Conservation (phyloP, 2,329 filamentous ascomycete species). For the Cephalotrichum gorgonifer region DNA sequence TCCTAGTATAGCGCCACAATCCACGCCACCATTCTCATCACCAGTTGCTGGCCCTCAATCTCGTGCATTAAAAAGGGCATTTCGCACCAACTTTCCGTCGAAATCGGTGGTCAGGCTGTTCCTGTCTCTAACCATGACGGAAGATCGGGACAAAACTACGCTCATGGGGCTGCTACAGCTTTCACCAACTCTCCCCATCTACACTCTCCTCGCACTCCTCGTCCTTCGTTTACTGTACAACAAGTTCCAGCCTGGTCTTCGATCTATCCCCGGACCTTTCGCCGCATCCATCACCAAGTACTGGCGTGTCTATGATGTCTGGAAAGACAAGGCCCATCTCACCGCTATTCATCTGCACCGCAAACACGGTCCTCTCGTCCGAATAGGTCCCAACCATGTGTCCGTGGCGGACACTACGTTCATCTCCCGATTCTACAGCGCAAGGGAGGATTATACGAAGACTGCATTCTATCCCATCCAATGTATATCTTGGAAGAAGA, state of each 20-base stretch:
- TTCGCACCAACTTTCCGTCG: neutral
- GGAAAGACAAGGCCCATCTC: constrained; percentile 11
- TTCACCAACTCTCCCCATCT: neutral
- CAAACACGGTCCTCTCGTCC: constrained; percentile 19
- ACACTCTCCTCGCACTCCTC: neutral
- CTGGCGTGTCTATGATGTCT: constrained; percentile 15
- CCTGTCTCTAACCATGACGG: neutral
- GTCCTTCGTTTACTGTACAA: neutral
- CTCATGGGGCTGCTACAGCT: neutral
- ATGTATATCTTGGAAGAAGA: neutral
- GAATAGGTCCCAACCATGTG: constrained; percentile 17
- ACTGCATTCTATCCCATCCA: neutral
- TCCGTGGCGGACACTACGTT: constrained; percentile 16
- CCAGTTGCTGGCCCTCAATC: neutral
- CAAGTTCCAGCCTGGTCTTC: neutral
- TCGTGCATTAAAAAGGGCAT: neutral
- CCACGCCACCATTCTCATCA: neutral
- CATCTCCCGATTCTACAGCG: constrained; percentile 17
- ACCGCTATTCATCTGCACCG: constrained; percentile 16
- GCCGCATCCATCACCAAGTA: constrained; percentile 12
- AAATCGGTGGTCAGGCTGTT: neutral
- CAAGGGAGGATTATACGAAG: constrained; percentile 14
- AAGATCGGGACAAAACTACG: neutral
- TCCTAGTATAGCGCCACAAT: neutral
- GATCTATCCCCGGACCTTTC: neutral